A percentile compares a stretch with the other conserved stretches of the same genome.
These are phyloP conservation scores for Trametes polyzona DNA, from an alignment of 1,284 basidiomycete genomes.

Conservation along the genomic window DNA sequence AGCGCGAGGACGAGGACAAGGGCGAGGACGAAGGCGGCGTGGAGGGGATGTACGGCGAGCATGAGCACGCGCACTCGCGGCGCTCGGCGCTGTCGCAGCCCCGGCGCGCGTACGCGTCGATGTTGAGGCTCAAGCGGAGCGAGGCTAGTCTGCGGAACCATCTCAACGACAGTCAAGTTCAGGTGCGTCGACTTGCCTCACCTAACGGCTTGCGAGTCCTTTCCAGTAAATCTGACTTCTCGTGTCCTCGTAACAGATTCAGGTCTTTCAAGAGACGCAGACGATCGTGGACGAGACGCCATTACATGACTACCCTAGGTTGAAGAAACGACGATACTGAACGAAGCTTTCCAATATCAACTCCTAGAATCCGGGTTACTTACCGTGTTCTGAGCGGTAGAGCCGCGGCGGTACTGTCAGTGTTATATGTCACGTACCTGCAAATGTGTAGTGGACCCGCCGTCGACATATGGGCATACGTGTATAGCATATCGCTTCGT, in stretches of 20 bases:
- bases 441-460: too few species aligned
- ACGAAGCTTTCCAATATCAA: neutral
- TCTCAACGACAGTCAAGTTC: slow-evolving; percentile 7
- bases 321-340: neutral
- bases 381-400: too few species aligned
- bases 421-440: too few species aligned
- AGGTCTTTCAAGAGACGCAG: slow-evolving; percentile 4
- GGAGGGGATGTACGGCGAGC: slow-evolving; percentile 9
- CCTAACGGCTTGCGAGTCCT: neutral
- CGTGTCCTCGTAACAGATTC: neutral
- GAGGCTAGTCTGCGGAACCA: slow-evolving; percentile 7
- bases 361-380: too few species aligned
- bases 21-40: neutral
- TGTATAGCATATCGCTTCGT: too few species aligned
- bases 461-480: too few species aligned
- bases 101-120: slow-evolving; percentile 2
- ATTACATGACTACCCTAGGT: neutral
- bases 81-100: neutral
- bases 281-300: slow-evolving; percentile 3
- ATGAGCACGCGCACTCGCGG: neutral
- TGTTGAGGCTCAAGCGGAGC: slow-evolving; percentile 11
- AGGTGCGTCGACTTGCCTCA: neutral
- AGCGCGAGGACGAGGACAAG: neutral
- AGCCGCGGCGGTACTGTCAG: too few species aligned
- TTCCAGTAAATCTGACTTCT: neutral